Conservation (phyloP, 495 filamentous ascomycete species). For the Aspergillus sparsus region DNA sequence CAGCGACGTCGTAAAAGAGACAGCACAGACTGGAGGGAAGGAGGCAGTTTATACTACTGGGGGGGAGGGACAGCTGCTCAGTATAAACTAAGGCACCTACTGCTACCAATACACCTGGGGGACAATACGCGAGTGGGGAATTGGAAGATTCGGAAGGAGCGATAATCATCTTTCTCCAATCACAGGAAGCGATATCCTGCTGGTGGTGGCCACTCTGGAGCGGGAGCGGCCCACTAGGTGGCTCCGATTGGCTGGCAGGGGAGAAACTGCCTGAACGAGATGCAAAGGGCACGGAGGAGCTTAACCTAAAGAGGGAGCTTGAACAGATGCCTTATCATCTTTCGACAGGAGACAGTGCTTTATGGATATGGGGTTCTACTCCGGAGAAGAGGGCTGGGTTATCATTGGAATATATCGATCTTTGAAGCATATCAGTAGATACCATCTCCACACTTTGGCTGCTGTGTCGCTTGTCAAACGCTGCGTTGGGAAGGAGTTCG, state of each 20-base stretch:
- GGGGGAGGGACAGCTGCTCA: not conserved
- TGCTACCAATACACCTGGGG: not conserved
- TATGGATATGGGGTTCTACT: not conserved
- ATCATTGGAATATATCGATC: not conserved
- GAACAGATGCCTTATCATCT: slow-evolving; percentile 16
- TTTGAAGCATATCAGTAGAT: not conserved
- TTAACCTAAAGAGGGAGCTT: slow-evolving; percentile 20
- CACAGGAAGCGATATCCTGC: not conserved
- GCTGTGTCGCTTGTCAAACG: not conserved
- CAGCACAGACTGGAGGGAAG: not conserved
- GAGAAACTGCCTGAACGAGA: slow-evolving; percentile 1
- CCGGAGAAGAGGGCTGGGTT: not conserved
- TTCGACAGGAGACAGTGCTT: not conserved
- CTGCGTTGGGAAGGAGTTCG: slow-evolving; percentile 3
- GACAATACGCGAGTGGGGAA: slow-evolving; percentile 1
- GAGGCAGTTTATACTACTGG: not conserved
- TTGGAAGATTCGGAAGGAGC: slow-evolving; percentile 2
- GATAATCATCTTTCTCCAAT: slow-evolving; percentile 6
- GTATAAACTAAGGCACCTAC: not conserved
- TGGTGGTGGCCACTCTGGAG: slow-evolving; percentile 1
- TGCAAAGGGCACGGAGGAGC: not conserved
- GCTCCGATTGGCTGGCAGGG: slow-evolving; percentile 7
- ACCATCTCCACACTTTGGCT: not conserved
- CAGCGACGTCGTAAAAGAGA: not conserved
- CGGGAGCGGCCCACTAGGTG: not conserved